These are phyloP conservation scores for Chlamydomonas sphaeroides DNA, from an alignment of 139 green algal genomes.

Conservation along the genomic window DNA sequence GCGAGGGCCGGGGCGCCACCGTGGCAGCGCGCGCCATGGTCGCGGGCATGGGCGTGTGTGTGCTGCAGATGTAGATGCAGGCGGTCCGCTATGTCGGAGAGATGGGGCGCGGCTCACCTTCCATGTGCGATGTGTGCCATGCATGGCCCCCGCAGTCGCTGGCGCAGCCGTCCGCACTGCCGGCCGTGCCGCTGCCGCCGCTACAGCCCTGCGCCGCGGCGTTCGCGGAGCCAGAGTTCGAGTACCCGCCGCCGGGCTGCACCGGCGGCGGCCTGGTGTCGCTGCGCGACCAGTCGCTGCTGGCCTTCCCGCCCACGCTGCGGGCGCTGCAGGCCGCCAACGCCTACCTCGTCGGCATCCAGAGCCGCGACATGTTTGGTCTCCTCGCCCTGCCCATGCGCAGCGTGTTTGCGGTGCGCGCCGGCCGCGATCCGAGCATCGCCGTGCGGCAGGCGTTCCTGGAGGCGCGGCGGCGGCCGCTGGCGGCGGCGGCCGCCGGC, in stretches of 20 bases:
- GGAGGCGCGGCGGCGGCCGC: not conserved
- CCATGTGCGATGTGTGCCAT: no score
- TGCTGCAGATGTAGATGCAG: no score
- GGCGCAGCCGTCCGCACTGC: no score
- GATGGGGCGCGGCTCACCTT: no score
- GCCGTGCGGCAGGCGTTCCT: conserved; percentile 8
- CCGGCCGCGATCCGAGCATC: not conserved
- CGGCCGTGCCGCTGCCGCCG: not conserved
- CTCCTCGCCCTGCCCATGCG: conserved; percentile 30
- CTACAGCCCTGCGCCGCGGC: conserved; percentile 7
- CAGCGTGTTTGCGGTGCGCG: conserved; percentile 2
- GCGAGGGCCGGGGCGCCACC: no score
- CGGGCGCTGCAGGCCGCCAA: conserved; percentile 32
- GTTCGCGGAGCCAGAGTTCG: conserved; percentile 2
- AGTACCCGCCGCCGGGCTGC: conserved; percentile 1
- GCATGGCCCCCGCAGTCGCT: no score
- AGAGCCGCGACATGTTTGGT: conserved; percentile 40
- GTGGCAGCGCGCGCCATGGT: no score
- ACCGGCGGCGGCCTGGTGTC: not conserved
- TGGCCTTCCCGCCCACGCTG: conserved; percentile 2
- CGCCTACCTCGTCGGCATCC: conserved; percentile 24
- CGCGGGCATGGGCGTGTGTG: no score
- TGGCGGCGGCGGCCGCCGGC: not conserved
- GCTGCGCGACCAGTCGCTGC: conserved; percentile 1
- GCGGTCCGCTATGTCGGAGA: no score